Evolutionary conservation across 495 filamentous ascomycete species (phyloP).

Genomic region (Hypoxylon lienhwacheense): DNA sequence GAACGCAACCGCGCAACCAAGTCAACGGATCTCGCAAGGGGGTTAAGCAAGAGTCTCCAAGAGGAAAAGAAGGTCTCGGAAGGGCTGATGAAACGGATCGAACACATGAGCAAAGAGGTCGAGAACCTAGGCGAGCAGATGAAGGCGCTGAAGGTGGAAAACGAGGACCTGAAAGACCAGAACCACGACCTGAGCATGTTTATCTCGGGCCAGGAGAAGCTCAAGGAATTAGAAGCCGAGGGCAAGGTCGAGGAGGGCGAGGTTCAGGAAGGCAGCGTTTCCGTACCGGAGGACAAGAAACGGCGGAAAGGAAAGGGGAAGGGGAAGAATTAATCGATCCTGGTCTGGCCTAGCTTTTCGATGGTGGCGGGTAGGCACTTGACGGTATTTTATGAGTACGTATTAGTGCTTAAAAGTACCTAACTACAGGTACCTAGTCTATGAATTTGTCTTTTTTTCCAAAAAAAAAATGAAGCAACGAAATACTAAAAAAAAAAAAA

Average conservation of each 20-base stretch:
- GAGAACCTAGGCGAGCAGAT: constrained; percentile 57
- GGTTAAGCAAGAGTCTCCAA: constrained; percentile 72
- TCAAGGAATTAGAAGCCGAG: constrained; percentile 66
- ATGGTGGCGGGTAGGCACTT: not conserved
- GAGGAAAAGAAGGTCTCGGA: constrained; percentile 87
- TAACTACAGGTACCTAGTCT: no score
- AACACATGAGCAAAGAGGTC: constrained; percentile 63
- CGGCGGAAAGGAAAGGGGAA: constrained; percentile 61
- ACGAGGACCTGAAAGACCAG: constrained; percentile 71
- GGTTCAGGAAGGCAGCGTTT: constrained; percentile 52
- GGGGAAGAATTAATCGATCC: constrained; percentile 35
- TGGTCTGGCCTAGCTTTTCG: no score
- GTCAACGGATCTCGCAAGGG: constrained; percentile 72
- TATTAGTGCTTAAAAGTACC: no score
- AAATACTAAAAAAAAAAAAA: no score
- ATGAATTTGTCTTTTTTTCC: no score
- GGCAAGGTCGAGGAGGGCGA: constrained; percentile 62
- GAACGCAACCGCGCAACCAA: constrained; percentile 68
- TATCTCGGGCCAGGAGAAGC: constrained; percentile 78
- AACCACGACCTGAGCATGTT: constrained; percentile 91
- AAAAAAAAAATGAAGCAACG: no score
- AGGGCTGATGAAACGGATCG: constrained; percentile 74
- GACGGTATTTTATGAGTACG: not conserved
- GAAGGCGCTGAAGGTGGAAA: constrained; percentile 57
- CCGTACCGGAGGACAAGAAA: constrained; percentile 54